Evolutionary conservation across 768 basidiomycete species (phyloP), one percentile per base, ranked within the genome.

Genomic region (Xerocomellus intermedius): DNA sequence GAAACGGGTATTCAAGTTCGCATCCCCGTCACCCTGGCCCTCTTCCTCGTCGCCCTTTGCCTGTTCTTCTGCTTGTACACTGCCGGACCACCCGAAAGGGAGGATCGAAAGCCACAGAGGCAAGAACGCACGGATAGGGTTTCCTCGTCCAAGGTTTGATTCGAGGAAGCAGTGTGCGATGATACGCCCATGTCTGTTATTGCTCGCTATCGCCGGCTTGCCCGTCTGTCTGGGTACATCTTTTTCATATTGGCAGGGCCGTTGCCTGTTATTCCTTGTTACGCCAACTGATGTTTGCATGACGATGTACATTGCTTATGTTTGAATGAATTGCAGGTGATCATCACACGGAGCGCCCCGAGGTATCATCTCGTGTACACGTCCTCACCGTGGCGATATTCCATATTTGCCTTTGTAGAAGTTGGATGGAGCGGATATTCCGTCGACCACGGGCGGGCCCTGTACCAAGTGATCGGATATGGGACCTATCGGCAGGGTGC

Each of bases 1-100:
- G 24, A 36, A 2, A 71, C 70, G 28, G 63, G 45, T 2, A 42
- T 53, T 7, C 21, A 52, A n/a, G 67, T 72, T 17, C 73, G 68
- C 22, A 39, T 69, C 9, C 57, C 70, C 6, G 58, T 69, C 14
- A 64, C 61, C 14, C 5, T 68, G 33, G 51, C 66, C 1, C 67
- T 73, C 36, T 50, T 64, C 16, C 0, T 71, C 7, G 26, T 64
- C 28, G 21, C 58, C 8, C 30, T 67, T 6, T 62, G 59, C 13
- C 50, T 78, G 9, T 57, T 65, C 37, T 73, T 69, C 59, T 74
- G 68, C 54, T 43, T 72, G 50, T 56, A 62, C 42, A 64, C 62
- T 3, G 70, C 64, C 1, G 54, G 62, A n/a, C 46, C 59, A 5
- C 59, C 56, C 3, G 44, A 52, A 3, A 70, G 54, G 33, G 68